phyloP scores from a whole-genome alignment of 805 yeast species.

The Spathaspora gorwiae region DNA sequence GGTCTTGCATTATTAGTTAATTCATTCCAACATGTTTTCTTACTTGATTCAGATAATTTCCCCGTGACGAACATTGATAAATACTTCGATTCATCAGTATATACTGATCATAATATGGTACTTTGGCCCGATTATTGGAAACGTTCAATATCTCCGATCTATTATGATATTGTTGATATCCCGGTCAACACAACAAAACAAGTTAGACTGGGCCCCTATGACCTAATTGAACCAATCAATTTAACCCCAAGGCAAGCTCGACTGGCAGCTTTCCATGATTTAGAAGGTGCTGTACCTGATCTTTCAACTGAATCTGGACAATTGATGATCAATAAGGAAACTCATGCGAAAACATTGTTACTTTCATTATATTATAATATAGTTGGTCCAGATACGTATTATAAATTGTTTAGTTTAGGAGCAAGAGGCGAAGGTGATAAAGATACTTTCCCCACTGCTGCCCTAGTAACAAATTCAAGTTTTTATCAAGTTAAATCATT shows the following conservation, averaged over 20 bases:
- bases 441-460: slow-evolving; percentile 70
- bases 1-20: slow-evolving; percentile 60
- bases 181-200: slow-evolving; percentile 17
- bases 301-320: slow-evolving; percentile 70
- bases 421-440: slow-evolving; percentile 77
- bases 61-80: slow-evolving; percentile 39
- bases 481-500: slow-evolving; percentile 15
- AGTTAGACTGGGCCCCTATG: slow-evolving; percentile 27
- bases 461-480: slow-evolving; percentile 19
- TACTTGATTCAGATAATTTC: slow-evolving; percentile 49
- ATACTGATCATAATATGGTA: slow-evolving; percentile 44
- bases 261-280: slow-evolving; percentile 19
- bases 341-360: slow-evolving; percentile 53
- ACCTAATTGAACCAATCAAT: slow-evolving; percentile 29
- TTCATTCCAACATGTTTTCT: slow-evolving; percentile 41
- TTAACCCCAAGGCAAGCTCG: slow-evolving; percentile 30
- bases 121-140: slow-evolving; percentile 72
- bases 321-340: slow-evolving; percentile 53
- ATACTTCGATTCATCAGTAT: slow-evolving; percentile 43
- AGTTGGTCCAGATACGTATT: slow-evolving; percentile 60
- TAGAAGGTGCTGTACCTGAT: slow-evolving; percentile 55
- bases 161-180: slow-evolving; percentile 44
- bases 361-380: slow-evolving; percentile 62
- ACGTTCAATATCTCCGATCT: slow-evolving; percentile 57
- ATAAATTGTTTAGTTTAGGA: slow-evolving; percentile 65